Base-by-base conservation (phyloP, 164 flowering plant species). In the Piper longum region DNA sequence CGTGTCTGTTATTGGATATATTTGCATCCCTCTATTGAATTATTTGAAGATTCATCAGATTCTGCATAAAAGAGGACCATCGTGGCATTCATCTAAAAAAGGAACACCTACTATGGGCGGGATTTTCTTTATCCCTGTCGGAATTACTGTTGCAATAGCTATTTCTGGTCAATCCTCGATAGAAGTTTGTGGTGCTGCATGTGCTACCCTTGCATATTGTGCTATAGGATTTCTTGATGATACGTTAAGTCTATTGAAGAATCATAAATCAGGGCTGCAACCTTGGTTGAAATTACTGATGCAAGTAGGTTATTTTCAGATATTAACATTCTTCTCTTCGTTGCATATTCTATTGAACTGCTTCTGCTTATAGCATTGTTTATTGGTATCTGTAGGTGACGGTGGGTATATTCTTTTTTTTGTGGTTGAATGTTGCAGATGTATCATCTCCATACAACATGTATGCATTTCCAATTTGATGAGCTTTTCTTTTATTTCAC, bases 101-200 rank as follows among this genome's bases (percentile, higher is more conserved):
- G 80, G 82, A 66, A 86, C 87, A 40, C 88, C 96, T 14, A 88
- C 96, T 2, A 82, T 92, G 91, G 98, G 96, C 65, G 96, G 98
- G 55, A 59, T 92, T 55, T 88, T 88, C 76, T 85, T 92, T 63
- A 67, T 89, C 56, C 93, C 98, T 36, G 57, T 86, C 66, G 98
- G 98, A 54, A 60, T 86, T 57, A 56, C 68, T 65, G 93, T 89
- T 74, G 88, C 96, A 39, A 72, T 73, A 71, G 65, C 64, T 57
- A 42, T 77, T 19, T 79, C 75, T 61, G 84, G 89, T 41, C 81
- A 73, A 62, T 86, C 96, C 69, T 89, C 96, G 59, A 54, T 63
- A 62, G 91, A 83, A 76, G 85, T 89, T 73, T 75, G 78, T 67
- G 95, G 76, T 54, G 96, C 82, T 48, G 81, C 60, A 57, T 13